These are phyloP conservation scores for Sporobolomyces phaffii DNA, from an alignment of 768 basidiomycete species.

Conservation along the genomic window DNA sequence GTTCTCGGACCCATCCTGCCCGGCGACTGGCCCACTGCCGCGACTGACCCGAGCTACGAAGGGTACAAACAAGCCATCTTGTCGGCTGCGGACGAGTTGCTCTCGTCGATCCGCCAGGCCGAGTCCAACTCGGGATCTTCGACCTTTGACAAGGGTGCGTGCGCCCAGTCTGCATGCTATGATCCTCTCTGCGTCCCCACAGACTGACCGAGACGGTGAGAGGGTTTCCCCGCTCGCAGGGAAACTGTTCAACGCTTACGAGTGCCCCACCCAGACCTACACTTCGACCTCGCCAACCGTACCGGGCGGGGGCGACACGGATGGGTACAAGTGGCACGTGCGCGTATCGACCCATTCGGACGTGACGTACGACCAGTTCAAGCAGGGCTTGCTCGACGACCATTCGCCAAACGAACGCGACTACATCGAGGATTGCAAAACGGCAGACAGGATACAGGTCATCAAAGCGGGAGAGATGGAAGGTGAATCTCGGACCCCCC, in stretches of 20 bases:
- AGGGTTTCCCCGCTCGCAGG: too few relatives aligned
- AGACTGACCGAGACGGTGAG: too few relatives aligned
- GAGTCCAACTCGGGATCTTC: neutral
- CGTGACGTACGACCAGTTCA: slow-evolving; percentile 19
- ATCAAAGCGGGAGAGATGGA: slow-evolving; percentile 43
- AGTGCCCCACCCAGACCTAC: neutral
- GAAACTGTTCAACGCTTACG: neutral
- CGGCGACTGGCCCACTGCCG: neutral
- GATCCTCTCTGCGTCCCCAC: too few relatives aligned
- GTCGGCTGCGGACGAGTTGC: neutral
- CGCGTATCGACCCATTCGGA: neutral
- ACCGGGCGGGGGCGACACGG: neutral
- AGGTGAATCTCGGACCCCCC: slow-evolving; percentile 19
- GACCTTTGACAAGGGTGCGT: neutral
- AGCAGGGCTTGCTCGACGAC: slow-evolving; percentile 16
- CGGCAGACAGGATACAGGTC: slow-evolving; percentile 42
- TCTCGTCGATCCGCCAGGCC: neutral
- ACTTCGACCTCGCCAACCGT: neutral
- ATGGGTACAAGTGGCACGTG: slow-evolving; percentile 15
- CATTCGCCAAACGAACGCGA: slow-evolving; percentile 43
- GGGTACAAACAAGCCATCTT: neutral
- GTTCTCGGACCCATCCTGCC: slow-evolving; percentile 9
- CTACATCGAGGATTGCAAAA: slow-evolving; percentile 45
- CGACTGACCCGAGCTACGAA: slow-evolving; percentile 2
- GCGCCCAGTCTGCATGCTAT: neutral